Evolutionary conservation across 768 basidiomycete genomes (phyloP), one percentile per base, ranked within the genome.

Genomic region (Suillus paluster): DNA sequence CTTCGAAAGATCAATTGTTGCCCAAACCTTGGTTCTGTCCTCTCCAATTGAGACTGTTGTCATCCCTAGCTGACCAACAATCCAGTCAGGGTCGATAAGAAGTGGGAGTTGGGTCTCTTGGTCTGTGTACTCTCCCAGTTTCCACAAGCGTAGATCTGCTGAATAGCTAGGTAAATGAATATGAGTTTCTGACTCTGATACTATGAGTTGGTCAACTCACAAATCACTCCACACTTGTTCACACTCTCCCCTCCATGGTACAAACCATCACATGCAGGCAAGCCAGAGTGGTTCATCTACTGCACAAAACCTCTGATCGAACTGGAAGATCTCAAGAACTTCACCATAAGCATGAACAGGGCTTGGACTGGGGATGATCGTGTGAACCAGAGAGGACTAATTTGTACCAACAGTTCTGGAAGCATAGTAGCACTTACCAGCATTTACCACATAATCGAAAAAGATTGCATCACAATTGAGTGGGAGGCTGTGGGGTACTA

Each of bases 381-480:
- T 21, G 2, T 59, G 46, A 27, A 52, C 58, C 9, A 59, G 17
- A 11, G 39, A 59, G 1, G 58, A 59, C 5, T 4, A 10, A 9
- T 49, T 59, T 23, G 46, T 25, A 6, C 58, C 49, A 7, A n/a
- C 15, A 1, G 58, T 10, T 11, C 34, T 14, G 6, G 55, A 62
- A 2, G 54, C 33, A 48, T 62, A 19, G 19, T 49, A 62, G 12
- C 42, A n/a, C 44, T 49, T 62, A 9, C 61, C 36, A 38, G n/a
- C 23, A 14, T 57, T 12, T 2, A 62, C n/a, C 0, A 62, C 55
- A 48, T 62, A 62, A 38, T 62, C 45, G n/a, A 49, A 62, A 6
- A 62, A 62, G 23, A 25, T 39, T 2, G 61, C 46, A 5, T 42
- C 5, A 5, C 10, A 9, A 23, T 45, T 19, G 5, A 62, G 23